Percentiles rank a stretch among this genome's conserved stretches.
Conservation (phyloP, 73 alveolate species). For the Tetrahymena elliotti region DNA sequence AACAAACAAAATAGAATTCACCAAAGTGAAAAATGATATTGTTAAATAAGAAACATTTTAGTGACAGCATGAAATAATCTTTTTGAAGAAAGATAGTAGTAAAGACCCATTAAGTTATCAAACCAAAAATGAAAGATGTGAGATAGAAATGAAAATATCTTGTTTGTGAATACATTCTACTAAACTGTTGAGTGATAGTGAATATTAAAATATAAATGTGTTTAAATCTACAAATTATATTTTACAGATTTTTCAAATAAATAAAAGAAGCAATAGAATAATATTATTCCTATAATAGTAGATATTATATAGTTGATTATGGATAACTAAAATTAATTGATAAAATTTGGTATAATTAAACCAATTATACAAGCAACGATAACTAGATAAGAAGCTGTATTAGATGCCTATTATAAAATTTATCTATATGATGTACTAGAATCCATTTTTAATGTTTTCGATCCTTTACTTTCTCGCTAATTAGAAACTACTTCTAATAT, state of each 20-base stretch:
- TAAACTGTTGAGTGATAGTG: not conserved
- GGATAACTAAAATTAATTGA: not conserved
- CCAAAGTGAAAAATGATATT: slow-evolving; percentile 61
- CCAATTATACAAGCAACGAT: not conserved
- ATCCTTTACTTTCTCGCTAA: too few relatives aligned
- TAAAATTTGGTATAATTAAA: not conserved
- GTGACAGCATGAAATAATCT: not conserved
- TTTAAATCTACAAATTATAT: not conserved
- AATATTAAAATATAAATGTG: too few relatives aligned
- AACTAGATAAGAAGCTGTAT: not conserved
- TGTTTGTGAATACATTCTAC: not conserved
- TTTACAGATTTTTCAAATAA: not conserved
- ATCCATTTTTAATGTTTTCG: not conserved
- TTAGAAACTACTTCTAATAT: too few relatives aligned
- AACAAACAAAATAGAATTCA: slow-evolving; percentile 63
- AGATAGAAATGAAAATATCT: not conserved
- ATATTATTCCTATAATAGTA: not conserved
- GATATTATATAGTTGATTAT: not conserved
- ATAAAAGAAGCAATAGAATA: not conserved
- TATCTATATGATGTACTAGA: too few relatives aligned
- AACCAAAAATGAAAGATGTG: not conserved
- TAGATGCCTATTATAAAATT: not conserved
- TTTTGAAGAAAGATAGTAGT: not conserved
- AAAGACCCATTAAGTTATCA: not conserved
- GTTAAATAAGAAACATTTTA: slow-evolving; percentile 1